Evolutionary conservation across 164 flowering plant genomes (phyloP), one percentile per base, ranked within the genome.

Genomic region (Berberis thunbergii): DNA sequence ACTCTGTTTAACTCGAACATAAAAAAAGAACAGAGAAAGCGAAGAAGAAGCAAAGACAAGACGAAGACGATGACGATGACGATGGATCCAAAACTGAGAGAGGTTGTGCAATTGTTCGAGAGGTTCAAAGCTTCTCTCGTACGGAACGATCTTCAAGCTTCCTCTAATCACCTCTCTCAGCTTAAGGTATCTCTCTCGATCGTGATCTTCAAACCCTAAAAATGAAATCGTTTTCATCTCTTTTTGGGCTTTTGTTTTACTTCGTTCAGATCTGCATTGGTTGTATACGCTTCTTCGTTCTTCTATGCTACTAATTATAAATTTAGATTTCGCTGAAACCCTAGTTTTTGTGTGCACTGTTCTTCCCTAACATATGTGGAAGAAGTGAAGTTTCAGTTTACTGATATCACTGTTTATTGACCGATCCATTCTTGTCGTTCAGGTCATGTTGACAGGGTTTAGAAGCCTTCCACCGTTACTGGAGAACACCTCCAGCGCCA

Each of bases 401-500:
- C 5, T 5, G 9, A 5, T 48, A 48, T 48, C 7, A 48, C 50
- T 9, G 50, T 52, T 52, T 52, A 2, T 52, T 3, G 7, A 7
- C 8, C n/a, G 13, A 7, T 52, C 3, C n/a, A 3, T 61, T 60
- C 41, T 44, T 13, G 55, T 7, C n/a, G 8, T 55, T 2, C 56
- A 57, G 66, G 61, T 92, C 26, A 43, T 66, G 73, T 73, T 92
- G 73, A 87, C 89, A 4, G 84, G 66, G 26, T 87, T 84, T 69
- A 83, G 67, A 59, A 87, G 98, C 71, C 92, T 92, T 49, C 98
- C 98, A 0, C 98, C 98, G 7, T 68, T 89, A 73, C 81, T 89
- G 67, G 83, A 86, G 66, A 72, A 75, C 7, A 75, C 98, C 41
- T 86, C 91, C 8, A 83, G 80, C 77, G 92, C 96, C 2, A 60